Evolutionary conservation across 305 asterid genomes (phyloP), one percentile per base, ranked within the genome.

Genomic region (Nicotiana rustica): DNA sequence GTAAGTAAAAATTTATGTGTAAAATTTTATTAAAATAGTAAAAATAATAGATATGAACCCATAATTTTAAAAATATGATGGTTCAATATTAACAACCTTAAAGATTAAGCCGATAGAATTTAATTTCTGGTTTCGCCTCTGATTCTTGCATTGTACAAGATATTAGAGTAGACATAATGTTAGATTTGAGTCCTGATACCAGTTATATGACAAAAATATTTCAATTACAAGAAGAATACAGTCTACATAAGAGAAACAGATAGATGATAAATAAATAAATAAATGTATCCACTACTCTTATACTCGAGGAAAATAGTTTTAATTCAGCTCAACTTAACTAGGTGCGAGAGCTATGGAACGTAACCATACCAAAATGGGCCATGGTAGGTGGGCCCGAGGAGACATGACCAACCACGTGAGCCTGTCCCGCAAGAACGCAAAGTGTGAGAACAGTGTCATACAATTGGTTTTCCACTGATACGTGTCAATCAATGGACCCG

Each of bases 351-450:
- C 91, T 83, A 88, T 80, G 77, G 86, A 83, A 84, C 81, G 90
- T 84, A 86, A 84, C 89, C 91, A 86, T 85, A 82, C 86, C 90
- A 84, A 71, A 85, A 78, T 25, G 61, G 88, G 88, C 88, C 83
- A 84, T 86, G 91, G 90, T 73, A 77, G 6, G 92, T 85, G 97
- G 98, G 91, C 85, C 95, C 91, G 8, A 0, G 2, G 2, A 41
- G 90, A 88, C 87, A 87, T 89, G 94, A 89, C 92, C 73, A 81
- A 84, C 90, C 97, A 92, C 93, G 92, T 90, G 97, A 90, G 89
- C 83, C 73, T 93, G 97, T 91, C 91, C 75, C 82, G 67, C 89
- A 80, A 85, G 85, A 88, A 70, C 77, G 67, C 52, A 38, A 64
- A 64, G 66, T 68, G 56, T 33, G 21, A 25, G 47, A 68, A 17